These are phyloP conservation scores for Starmerella apis DNA, from an alignment of 805 yeast genomes.

Conservation along the genomic window DNA sequence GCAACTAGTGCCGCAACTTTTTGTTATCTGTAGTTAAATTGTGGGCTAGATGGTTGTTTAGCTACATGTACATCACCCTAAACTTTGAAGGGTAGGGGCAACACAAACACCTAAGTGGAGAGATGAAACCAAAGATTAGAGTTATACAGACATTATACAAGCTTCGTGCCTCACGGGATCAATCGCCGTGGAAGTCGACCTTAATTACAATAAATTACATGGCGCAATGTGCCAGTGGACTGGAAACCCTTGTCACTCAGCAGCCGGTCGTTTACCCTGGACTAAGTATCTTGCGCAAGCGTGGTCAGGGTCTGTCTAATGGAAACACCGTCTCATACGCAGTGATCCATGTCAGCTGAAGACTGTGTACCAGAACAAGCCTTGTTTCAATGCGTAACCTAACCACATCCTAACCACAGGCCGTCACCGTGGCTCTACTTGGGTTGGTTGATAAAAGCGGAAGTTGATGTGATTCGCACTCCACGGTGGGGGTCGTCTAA, in stretches of 20 bases:
- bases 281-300: not conserved
- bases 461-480: not conserved
- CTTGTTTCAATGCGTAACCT: not conserved
- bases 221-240: no score
- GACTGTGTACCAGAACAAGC: not conserved
- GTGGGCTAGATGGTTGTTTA: no score
- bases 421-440: not conserved
- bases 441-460: constrained; percentile 2
- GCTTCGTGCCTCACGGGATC: not conserved
- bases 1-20: no score
- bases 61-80: not conserved
- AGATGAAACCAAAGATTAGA: no score
- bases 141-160: not conserved
- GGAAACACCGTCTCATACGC: not conserved
- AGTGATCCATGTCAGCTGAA: not conserved
- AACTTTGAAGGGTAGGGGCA: not conserved
- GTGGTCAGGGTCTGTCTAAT: not conserved
- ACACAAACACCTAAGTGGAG: no score
- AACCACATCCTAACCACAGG: not conserved
- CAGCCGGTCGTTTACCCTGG: no score
- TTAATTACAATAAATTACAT: no score
- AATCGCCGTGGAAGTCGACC: not conserved
- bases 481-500: not conserved
- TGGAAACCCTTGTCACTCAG: no score
- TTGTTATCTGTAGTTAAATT: no score